Evolutionary conservation across 2,329 filamentous ascomycete species (phyloP).

Genomic region (Beauveria scarabaeidicola): DNA sequence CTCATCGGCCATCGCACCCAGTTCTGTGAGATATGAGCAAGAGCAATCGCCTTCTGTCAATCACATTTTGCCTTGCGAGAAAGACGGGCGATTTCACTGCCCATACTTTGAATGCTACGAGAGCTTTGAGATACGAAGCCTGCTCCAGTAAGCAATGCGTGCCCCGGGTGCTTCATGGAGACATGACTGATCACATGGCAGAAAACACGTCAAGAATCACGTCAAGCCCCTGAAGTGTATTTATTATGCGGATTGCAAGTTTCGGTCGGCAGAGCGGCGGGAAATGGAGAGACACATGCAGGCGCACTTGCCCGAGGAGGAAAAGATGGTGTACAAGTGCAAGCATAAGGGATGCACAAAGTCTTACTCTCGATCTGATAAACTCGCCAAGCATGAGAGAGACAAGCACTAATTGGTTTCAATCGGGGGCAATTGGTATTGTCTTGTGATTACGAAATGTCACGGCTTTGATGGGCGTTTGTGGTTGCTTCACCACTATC

Average conservation of each 20-base stretch:
- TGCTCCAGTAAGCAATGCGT: not conserved
- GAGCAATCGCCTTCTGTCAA: not conserved
- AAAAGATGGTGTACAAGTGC: not conserved
- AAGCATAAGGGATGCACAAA: not conserved
- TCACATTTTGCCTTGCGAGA: not conserved
- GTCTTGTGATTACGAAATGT: no score
- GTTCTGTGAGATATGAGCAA: not conserved
- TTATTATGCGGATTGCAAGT: not conserved
- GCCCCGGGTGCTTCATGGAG: no score
- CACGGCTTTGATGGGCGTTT: not conserved
- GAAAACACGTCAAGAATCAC: not conserved
- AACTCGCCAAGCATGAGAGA: not conserved
- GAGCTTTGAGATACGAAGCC: not conserved
- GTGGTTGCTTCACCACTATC: no score
- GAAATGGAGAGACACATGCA: not conserved
- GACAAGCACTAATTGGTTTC: not conserved
- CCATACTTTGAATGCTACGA: not conserved
- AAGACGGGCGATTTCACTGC: not conserved
- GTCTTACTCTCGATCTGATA: not conserved
- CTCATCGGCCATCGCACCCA: not conserved
- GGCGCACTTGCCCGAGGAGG: not conserved
- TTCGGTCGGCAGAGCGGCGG: not conserved
- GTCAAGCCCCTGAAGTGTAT: not conserved
- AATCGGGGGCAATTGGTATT: accelerated
- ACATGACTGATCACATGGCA: not conserved